Conservation (phyloP, 345 rosid species). For the Hibiscus syriacus region DNA sequence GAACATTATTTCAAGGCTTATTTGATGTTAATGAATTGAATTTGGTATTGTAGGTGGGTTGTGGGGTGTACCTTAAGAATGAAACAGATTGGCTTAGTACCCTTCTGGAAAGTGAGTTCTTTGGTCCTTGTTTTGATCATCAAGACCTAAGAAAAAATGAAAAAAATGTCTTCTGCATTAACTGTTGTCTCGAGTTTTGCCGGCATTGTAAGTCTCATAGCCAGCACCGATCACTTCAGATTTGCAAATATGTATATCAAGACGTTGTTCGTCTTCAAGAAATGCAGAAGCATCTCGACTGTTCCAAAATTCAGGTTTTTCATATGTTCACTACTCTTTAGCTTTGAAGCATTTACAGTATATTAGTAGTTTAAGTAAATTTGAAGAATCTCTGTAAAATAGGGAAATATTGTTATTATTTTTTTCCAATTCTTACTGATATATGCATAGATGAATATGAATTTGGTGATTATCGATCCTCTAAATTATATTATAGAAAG, state of each 20-base stretch:
- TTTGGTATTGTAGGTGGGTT: not conserved
- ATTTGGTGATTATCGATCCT: not conserved
- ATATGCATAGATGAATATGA: not conserved
- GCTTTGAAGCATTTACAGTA: not conserved
- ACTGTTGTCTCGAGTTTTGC: conserved; percentile 54
- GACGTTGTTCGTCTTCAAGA: conserved; percentile 80
- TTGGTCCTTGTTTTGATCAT: conserved; percentile 51
- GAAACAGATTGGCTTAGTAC: conserved; percentile 36
- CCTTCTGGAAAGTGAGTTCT: conserved; percentile 46
- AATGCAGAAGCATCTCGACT: conserved; percentile 67
- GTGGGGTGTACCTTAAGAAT: not conserved
- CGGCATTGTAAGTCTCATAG: conserved; percentile 54
- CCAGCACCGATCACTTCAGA: conserved; percentile 68
- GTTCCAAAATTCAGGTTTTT: conserved; percentile 81
- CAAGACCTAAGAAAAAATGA: conserved; percentile 57
- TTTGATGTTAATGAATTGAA: not conserved
- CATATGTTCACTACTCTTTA: not conserved
- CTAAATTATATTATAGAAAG: no score
- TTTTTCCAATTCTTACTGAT: not conserved
- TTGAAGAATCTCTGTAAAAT: not conserved
- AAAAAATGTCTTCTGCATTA: conserved; percentile 70
- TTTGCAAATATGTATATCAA: conserved; percentile 86
- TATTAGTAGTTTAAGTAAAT: not conserved
- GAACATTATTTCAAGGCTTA: not conserved
- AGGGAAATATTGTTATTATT: not conserved